Evolutionary conservation across 768 basidiomycete genomes (phyloP).

Genomic region (Kwoniella shandongensis): DNA sequence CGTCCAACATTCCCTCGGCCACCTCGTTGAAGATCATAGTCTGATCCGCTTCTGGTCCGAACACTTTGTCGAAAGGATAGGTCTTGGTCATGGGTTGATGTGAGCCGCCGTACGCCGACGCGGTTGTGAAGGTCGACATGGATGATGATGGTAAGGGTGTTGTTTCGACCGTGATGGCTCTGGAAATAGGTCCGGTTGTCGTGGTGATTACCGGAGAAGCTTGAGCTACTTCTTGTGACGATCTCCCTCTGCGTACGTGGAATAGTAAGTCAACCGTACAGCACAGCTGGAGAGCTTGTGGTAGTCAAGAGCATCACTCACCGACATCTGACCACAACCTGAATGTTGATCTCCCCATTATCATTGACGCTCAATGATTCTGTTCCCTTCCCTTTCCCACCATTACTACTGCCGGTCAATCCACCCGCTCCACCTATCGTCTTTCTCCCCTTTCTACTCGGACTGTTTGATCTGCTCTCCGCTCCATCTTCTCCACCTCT

Average conservation of each 20-base stretch:
- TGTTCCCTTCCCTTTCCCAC: slow-evolving; percentile 13
- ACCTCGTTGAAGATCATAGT: slow-evolving; percentile 90
- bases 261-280: background rate
- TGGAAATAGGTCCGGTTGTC: slow-evolving; percentile 71
- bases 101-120: slow-evolving; percentile 46
- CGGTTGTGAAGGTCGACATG: slow-evolving; percentile 41
- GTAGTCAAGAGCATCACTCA: slow-evolving; percentile 51
- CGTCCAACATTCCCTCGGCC: slow-evolving; percentile 85
- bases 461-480: slow-evolving; percentile 21
- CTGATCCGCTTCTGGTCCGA: slow-evolving; percentile 96
- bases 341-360: slow-evolving; percentile 77
- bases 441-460: slow-evolving; percentile 18
- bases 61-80: slow-evolving; percentile 92
- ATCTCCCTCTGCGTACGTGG: slow-evolving; percentile 62
- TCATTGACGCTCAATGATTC: slow-evolving; percentile 7
- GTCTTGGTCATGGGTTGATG: slow-evolving; percentile 57
- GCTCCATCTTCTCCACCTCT: slow-evolving; percentile 4
- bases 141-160: slow-evolving; percentile 46
- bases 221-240: slow-evolving; percentile 77
- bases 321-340: slow-evolving; percentile 87
- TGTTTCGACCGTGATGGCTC: slow-evolving; percentile 77
- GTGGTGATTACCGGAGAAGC: slow-evolving; percentile 84
- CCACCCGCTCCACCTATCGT: slow-evolving; percentile 2
- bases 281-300: background rate
- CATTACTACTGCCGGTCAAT: background rate